Percentiles rank a stretch among this genome's conserved stretches.
These are phyloP conservation scores for Geotrichum candidum DNA, from an alignment of 1,139 yeast genomes.

Conservation along the genomic window DNA sequence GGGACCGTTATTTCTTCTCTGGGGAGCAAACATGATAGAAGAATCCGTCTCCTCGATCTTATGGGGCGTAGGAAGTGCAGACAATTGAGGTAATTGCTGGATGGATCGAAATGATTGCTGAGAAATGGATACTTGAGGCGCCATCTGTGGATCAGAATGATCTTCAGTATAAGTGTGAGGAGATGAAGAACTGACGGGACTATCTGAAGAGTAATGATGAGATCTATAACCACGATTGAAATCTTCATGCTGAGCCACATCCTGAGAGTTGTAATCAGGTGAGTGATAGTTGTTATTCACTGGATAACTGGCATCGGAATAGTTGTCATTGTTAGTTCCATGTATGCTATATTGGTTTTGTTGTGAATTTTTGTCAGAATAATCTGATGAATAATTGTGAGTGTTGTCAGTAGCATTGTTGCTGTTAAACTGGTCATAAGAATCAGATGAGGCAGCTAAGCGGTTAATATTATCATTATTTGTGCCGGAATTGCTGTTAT, in stretches of 20 bases:
- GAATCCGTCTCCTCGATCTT: constrained; percentile 29
- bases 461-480: not conserved
- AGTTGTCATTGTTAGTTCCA: not conserved
- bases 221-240: not conserved
- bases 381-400: not conserved
- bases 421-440: not conserved
- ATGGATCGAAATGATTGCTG: constrained; percentile 12
- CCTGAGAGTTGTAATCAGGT: not conserved
- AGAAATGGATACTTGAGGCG: constrained; percentile 6
- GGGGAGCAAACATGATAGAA: constrained; percentile 32
- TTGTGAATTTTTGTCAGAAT: not conserved
- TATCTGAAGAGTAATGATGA: not conserved
- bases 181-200: not conserved
- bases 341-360: not conserved
- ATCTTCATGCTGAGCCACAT: not conserved
- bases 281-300: not conserved
- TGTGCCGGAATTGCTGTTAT: not conserved
- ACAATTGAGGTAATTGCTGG: constrained; percentile 25
- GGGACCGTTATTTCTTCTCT: constrained; percentile 21
- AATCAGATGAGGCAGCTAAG: not conserved
- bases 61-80: constrained; percentile 33
- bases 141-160: not conserved
- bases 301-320: not conserved
- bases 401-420: not conserved
- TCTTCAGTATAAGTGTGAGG: not conserved